A percentile compares a stretch with the other conserved stretches of the same genome.
phyloP scores from a whole-genome alignment of 2,329 filamentous ascomycete species.

The Alternaria longipes region DNA sequence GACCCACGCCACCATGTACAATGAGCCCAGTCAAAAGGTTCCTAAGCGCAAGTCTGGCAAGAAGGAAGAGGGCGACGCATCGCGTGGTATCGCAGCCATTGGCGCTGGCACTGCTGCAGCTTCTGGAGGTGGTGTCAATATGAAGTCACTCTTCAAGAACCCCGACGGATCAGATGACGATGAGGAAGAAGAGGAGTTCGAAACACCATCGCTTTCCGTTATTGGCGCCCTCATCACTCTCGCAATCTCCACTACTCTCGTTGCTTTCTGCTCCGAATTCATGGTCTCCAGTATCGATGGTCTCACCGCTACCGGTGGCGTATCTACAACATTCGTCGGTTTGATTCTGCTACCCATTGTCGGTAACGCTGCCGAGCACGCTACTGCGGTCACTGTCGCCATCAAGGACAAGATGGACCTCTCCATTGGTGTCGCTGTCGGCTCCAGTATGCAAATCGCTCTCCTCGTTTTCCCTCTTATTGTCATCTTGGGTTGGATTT shows the following conservation, averaged over 20 bases:
- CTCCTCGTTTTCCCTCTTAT: constrained; percentile 68
- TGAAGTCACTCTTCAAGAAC: constrained; percentile 57
- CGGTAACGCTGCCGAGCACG: constrained; percentile 72
- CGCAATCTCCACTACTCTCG: constrained; percentile 75
- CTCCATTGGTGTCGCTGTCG: constrained; percentile 72
- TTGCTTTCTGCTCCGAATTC: constrained; percentile 78
- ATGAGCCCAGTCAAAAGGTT: constrained; percentile 79
- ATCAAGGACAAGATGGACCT: constrained; percentile 75
- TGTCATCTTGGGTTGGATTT: constrained; percentile 69
- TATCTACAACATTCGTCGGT: constrained; percentile 70
- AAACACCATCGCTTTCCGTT: constrained; percentile 78
- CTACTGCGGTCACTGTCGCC: constrained; percentile 68
- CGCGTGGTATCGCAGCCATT: constrained; percentile 62
- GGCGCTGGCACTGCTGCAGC: constrained; percentile 62
- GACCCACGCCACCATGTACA: constrained; percentile 83
- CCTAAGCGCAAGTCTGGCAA: constrained; percentile 63
- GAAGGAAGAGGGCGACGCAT: constrained; percentile 60
- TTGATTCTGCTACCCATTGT: constrained; percentile 72
- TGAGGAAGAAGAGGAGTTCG: constrained; percentile 74
- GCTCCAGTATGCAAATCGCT: constrained; percentile 72
- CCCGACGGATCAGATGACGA: constrained; percentile 50
- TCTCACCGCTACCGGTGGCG: constrained; percentile 58
- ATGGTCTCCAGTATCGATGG: constrained; percentile 69
- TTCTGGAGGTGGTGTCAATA: constrained; percentile 60
- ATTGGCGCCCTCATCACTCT: constrained; percentile 77